phyloP scores from a whole-genome alignment of 2,329 filamentous ascomycete species.

The Raffaelea deltoideospora region DNA sequence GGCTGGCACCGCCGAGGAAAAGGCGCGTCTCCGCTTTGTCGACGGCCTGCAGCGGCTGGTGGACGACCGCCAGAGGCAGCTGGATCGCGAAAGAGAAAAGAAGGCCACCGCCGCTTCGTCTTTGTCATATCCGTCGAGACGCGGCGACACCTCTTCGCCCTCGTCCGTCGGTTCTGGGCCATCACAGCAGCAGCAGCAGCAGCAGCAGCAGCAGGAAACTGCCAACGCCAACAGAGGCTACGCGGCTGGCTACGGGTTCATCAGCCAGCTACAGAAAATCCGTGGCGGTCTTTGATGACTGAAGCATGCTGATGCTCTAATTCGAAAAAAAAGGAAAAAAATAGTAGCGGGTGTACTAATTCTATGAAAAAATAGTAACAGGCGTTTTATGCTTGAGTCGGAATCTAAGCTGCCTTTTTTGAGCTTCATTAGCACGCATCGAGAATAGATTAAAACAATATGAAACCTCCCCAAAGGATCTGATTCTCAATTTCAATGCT shows the following conservation, averaged over 20 bases:
- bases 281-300: slow-evolving; percentile 35
- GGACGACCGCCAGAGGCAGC: slow-evolving; percentile 33
- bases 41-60: slow-evolving; percentile 69
- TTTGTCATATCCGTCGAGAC: too few species aligned
- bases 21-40: slow-evolving; percentile 65
- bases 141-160: background rate
- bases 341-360: too few species aligned
- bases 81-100: background rate
- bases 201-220: background rate
- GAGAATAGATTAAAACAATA: too few species aligned
- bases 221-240: slow-evolving; percentile 19
- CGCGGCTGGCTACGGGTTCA: slow-evolving; percentile 40
- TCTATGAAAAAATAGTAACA: too few species aligned
- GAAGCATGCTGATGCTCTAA: too few species aligned
- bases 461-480: too few species aligned
- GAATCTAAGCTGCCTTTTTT: too few species aligned
- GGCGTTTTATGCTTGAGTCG: too few species aligned
- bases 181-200: background rate
- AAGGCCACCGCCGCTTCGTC: too few species aligned
- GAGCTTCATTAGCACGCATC: too few species aligned
- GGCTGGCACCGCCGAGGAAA: slow-evolving; percentile 93
- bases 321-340: too few species aligned
- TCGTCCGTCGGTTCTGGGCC: background rate
- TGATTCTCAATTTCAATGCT: too few species aligned
- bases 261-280: slow-evolving; percentile 47